Conservation (phyloP, 495 filamentous ascomycete species). For the Neurospora tetraspora region DNA sequence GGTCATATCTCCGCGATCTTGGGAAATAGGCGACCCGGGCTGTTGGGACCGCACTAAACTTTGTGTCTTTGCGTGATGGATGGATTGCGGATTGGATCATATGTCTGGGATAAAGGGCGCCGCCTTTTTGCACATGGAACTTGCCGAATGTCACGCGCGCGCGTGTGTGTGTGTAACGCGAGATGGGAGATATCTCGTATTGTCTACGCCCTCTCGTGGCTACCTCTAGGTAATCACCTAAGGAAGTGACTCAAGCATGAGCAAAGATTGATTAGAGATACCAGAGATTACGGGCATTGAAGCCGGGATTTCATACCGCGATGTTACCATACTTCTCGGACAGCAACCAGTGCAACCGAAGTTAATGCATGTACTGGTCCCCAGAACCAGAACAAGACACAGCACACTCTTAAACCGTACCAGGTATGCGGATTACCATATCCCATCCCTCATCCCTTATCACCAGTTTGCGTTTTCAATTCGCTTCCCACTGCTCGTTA, state of each 20-base stretch:
- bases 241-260: neutral
- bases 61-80: neutral
- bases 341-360: neutral
- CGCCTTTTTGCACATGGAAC: neutral
- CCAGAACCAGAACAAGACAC: neutral
- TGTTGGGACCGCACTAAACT: neutral
- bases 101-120: neutral
- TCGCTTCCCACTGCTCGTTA: neutral
- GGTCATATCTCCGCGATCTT: neutral
- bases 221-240: neutral
- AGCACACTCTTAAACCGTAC: neutral
- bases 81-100: too few relatives aligned
- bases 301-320: neutral
- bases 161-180: neutral
- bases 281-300: neutral
- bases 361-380: neutral
- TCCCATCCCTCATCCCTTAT: neutral
- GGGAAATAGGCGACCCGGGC: neutral
- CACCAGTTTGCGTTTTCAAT: neutral
- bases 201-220: neutral
- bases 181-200: neutral
- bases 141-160: neutral
- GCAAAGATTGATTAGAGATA: neutral
- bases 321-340: neutral
- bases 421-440: neutral